phyloP scores from a whole-genome alignment of 2,329 filamentous ascomycete genomes.

The Scolecobasidium constrictum region DNA sequence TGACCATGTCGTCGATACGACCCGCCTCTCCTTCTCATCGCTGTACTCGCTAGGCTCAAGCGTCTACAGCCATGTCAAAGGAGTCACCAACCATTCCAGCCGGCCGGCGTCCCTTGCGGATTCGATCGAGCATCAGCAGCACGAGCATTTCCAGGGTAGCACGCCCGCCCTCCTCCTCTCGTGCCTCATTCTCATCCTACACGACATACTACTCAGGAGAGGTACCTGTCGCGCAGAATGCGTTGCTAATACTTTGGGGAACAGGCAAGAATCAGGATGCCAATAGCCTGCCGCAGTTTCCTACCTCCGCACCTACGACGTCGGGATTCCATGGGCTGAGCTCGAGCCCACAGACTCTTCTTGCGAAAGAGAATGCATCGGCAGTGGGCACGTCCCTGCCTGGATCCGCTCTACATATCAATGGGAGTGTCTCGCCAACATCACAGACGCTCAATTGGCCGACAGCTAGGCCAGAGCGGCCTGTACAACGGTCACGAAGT shows the following conservation, averaged over 20 bases:
- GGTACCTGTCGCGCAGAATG: too few relatives aligned
- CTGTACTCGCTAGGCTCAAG: constrained; percentile 58
- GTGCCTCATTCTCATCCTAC: background rate
- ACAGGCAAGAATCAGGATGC: background rate
- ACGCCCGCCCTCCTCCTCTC: background rate
- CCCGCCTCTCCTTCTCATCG: constrained; percentile 63
- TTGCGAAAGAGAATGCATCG: background rate
- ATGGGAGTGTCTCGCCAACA: background rate
- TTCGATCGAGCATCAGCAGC: too few relatives aligned
- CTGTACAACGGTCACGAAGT: constrained; percentile 24
- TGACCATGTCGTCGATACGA: constrained; percentile 34
- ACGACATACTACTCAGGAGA: background rate
- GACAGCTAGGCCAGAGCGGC: background rate
- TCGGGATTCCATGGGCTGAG: too few relatives aligned
- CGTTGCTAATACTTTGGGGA: background rate
- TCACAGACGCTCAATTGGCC: constrained; percentile 4
- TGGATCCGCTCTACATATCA: background rate
- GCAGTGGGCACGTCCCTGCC: background rate
- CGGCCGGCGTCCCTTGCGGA: constrained; percentile 32
- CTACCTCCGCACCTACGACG: background rate
- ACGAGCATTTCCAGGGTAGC: constrained; percentile 32
- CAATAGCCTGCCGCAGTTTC: background rate
- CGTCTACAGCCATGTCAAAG: constrained; percentile 41
- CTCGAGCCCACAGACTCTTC: background rate
- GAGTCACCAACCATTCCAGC: constrained; percentile 32